Conservation (phyloP, 2,329 filamentous ascomycete genomes). For the Fusarium oxysporum region DNA sequence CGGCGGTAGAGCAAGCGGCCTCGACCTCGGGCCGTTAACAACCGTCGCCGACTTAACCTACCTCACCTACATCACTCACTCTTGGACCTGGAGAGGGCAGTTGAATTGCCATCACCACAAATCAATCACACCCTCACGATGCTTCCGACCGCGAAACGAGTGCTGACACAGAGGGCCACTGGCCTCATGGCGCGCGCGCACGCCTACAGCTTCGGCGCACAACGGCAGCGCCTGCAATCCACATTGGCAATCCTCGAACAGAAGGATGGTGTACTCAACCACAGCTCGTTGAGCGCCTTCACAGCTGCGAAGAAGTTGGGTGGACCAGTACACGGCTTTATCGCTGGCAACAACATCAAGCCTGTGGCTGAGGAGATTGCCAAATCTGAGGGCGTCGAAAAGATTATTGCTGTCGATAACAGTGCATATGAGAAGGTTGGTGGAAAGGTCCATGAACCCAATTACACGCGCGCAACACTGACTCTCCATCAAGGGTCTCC, state of each 20-base stretch:
- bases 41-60: constrained; percentile 46
- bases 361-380: constrained; percentile 83
- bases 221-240: constrained; percentile 72
- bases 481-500: constrained; percentile 72
- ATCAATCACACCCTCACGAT: constrained; percentile 42
- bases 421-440: constrained; percentile 88
- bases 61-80: constrained; percentile 26
- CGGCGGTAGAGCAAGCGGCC: constrained; percentile 38
- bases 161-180: constrained; percentile 43
- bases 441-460: background rate
- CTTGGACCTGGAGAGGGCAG: constrained; percentile 19
- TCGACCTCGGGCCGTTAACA: constrained; percentile 55
- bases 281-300: constrained; percentile 84
- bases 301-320: constrained; percentile 89
- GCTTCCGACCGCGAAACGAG: constrained; percentile 48
- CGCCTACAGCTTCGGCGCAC: constrained; percentile 45
- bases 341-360: constrained; percentile 85
- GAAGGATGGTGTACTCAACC: constrained; percentile 86
- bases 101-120: constrained; percentile 27
- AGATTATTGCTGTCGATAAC: constrained; percentile 90
- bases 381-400: constrained; percentile 90
- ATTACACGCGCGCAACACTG: constrained; percentile 7
- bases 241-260: constrained; percentile 94
- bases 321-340: constrained; percentile 85
- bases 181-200: constrained; percentile 45